Percentiles rank a stretch among this genome's conserved stretches.
Evolutionary conservation across 2,329 filamentous ascomycete genomes (phyloP).

Genomic region (Leptographium wingfieldii): DNA sequence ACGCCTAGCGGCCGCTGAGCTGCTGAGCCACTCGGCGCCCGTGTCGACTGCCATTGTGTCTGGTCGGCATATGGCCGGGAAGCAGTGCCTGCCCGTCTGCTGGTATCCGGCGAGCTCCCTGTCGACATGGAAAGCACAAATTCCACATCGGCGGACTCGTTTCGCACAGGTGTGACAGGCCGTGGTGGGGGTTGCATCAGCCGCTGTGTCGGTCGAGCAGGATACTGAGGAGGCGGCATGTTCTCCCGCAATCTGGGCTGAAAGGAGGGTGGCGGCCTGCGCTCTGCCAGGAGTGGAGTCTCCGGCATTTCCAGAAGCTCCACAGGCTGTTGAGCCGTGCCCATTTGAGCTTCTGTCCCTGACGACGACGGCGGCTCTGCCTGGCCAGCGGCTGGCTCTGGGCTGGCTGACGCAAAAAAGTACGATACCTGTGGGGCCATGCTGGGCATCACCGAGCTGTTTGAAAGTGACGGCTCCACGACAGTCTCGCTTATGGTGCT

Average conservation of each 20-base stretch:
- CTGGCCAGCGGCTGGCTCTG: background rate
- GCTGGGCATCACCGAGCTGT: background rate
- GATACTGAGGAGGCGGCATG: background rate
- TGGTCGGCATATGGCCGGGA: background rate
- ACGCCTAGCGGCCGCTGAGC: background rate
- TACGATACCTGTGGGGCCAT: background rate
- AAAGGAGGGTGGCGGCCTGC: background rate
- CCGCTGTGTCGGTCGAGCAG: no score
- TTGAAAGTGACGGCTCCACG: background rate
- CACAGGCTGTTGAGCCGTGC: background rate
- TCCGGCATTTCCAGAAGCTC: background rate
- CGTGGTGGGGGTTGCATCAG: background rate
- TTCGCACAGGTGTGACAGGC: background rate
- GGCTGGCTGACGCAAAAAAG: background rate
- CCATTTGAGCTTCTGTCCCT: background rate
- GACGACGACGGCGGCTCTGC: background rate
- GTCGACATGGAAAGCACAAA: background rate
- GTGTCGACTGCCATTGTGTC: background rate
- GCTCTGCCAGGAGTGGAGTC: background rate
- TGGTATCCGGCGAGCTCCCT: background rate
- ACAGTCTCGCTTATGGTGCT: background rate
- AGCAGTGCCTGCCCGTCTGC: background rate
- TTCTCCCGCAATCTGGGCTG: background rate
- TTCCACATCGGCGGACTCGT: background rate
- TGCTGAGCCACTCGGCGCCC: no score